Percentiles rank a stretch among this genome's conserved stretches.
These are phyloP conservation scores for Piromyces sp. DNA, from an alignment of 192 early-diverging fungal species.

Conservation along the genomic window DNA sequence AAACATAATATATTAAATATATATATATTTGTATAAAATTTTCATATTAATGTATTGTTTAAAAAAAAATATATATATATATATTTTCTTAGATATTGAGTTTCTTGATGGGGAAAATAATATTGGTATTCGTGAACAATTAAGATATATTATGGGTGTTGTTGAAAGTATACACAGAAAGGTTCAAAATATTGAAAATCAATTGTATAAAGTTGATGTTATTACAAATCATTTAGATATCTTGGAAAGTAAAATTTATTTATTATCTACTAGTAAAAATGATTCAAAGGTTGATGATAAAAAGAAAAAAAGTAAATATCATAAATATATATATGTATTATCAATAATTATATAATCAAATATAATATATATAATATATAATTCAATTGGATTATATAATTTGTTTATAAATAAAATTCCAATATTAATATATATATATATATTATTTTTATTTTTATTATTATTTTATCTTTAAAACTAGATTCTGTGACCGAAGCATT, in stretches of 20 bases:
- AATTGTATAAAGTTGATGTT: not conserved
- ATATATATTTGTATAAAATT: not conserved
- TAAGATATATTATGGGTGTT: not conserved
- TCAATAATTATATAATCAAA: too few relatives aligned
- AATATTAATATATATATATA: too few relatives aligned
- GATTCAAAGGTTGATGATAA: not conserved
- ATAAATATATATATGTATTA: too few relatives aligned
- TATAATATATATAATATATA: too few relatives aligned
- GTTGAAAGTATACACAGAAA: not conserved
- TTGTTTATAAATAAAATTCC: too few relatives aligned
- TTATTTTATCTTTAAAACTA: not conserved
- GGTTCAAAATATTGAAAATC: not conserved
- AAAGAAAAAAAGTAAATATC: not conserved
- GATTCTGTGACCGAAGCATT: not conserved
- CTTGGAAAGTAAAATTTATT: not conserved
- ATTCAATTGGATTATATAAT: too few relatives aligned
- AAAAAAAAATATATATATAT: too few relatives aligned
- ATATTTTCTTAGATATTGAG: not conserved
- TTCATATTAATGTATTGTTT: not conserved
- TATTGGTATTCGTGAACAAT: not conserved
- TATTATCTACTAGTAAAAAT: not conserved
- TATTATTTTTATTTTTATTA: too few relatives aligned
- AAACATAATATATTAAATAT: too few relatives aligned
- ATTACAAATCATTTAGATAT: not conserved
- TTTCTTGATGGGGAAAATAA: not conserved